Base-by-base conservation (phyloP, 2,329 filamentous ascomycete species). In the Colletotrichum tofieldiae region DNA sequence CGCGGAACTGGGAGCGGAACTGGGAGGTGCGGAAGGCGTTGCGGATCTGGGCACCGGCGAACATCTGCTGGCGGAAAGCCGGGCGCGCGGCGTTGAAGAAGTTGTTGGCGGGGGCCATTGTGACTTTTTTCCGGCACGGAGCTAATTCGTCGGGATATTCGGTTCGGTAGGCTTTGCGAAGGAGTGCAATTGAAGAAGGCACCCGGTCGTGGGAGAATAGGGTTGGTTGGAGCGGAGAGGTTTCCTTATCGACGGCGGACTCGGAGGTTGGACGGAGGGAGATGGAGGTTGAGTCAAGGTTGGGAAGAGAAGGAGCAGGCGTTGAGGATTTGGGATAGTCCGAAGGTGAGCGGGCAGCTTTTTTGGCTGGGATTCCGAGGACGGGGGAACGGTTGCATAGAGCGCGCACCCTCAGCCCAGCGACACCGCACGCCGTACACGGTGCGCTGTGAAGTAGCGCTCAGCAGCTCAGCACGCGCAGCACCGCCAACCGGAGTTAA, bases 71-170 rank as follows among this genome's bases (percentile, higher is more conserved):
- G 79, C 86, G 86, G 85, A 90, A 87, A 76, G 86, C 80, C 63
- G 88, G 89, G 78, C 88, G 87, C 79, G 86, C 82, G 77, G 86
- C 85, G 82, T 86, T 87, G 83, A 88, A 82, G 79, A 90, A 79
- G 79, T 83, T 82, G 75, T 81, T 84, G 51, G 86, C 82, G 76
- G 86, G 82, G 74, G 85, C 83, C 82, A 87, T 87, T 71, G 75
- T 80, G 75, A 55, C 52, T 54, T 52, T 47, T 32, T 41, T 35
- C 41, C 49, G 8, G n/a, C n/a, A 8, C 47, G n/a, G 18, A 14
- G 26, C 47, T 52, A 14, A 20, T 8, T 52, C 23, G 14, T 52
- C 23, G 49, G 6, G 47, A 23, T 49, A 26, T 14, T 49, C 47
- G 47, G 47, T 9, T 52, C 49, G 49, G 16, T 49, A 23, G 9